Evolutionary conservation across 371 early-diverging fungal species (phyloP).

Genomic region (Smittium mucronatum): DNA sequence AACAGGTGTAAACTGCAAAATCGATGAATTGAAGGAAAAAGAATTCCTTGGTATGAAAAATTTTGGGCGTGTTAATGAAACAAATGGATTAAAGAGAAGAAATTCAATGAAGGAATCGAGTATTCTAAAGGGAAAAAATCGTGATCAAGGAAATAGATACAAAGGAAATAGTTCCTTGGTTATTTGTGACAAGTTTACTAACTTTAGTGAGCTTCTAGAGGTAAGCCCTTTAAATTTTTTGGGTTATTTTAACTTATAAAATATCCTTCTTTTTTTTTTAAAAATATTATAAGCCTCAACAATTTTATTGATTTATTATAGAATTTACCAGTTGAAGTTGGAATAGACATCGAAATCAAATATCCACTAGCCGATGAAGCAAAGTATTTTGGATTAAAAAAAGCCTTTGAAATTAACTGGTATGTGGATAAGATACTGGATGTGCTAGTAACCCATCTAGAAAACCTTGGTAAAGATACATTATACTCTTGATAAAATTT

Average conservation of each 20-base stretch:
- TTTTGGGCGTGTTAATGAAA: not conserved
- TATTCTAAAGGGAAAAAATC: too few relatives aligned
- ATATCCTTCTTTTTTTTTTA: not conserved
- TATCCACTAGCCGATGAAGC: slow-evolving; percentile 87
- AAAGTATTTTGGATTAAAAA: slow-evolving; percentile 42
- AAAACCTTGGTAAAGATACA: not conserved
- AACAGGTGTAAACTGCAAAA: slow-evolving; percentile 49
- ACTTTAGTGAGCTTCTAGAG: slow-evolving; percentile 63
- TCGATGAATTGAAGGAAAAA: not conserved
- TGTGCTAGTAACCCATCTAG: slow-evolving; percentile 38
- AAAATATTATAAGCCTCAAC: not conserved
- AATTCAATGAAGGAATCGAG: not conserved
- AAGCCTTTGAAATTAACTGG: slow-evolving; percentile 64
- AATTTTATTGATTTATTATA: not conserved
- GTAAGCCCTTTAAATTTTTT: too few relatives aligned
- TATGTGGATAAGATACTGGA: slow-evolving; percentile 77
- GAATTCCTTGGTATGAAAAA: not conserved
- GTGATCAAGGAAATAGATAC: too few relatives aligned
- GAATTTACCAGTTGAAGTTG: slow-evolving; percentile 34
- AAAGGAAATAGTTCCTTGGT: slow-evolving; percentile 18
- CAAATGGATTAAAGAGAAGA: not conserved
- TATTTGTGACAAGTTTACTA: slow-evolving; percentile 72
- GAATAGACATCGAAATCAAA: slow-evolving; percentile 95
- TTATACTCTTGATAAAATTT: not conserved
- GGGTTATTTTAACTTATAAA: too few relatives aligned